Base-by-base conservation (phyloP, 352 stramenopile genomes). In the Halophytophthora batemanensis region DNA sequence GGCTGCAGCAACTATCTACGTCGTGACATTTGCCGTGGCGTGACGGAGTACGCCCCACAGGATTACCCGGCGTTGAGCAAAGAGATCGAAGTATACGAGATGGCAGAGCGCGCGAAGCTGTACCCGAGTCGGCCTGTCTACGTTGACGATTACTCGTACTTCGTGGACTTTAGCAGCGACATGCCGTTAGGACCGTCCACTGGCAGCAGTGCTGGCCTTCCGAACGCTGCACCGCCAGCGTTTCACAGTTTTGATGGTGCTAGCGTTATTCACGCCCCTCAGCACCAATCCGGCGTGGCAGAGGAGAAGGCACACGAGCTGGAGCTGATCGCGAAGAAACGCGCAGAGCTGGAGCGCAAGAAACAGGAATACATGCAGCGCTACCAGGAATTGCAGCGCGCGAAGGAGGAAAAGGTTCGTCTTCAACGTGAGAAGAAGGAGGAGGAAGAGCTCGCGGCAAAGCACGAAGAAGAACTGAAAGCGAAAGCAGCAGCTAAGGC, bases 1-100 rank as follows among this genome's bases (percentile, higher is more conserved):
- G 44, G 10, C 25, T 46, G 17, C 55, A 93, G 82, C 12, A 74
- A 83, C 29, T 90, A 71, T 47, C 52, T 82, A 41, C 66, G 85
- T 7, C 61, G 67, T 41, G 85, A 95, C 59, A 59, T 95, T 28
- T 91, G 80, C 22, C 82, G 85, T 14, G 85, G 85, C 2, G 81
- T 91, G 50, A 95, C 82, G 0, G 85, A 95, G 55, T 93, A 93
- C 56, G 53, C 59, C 19, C 57, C 62, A 38, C 57, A 87, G 23
- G 75, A 84, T 19, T 95, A 95, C 51, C 85, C 85, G 23, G 59
- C 63, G 1, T 55, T 95, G 25, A 92, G 80, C 47, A 78, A 84
- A 34, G 40, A 84, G 23, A 87, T 95, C 15, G 56, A 90, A 61
- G 62, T 81, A 8, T 72, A 64, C 2, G 85, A 95, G 53, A 39